phyloP scores from a whole-genome alignment of 805 yeast species.

The Candida namnaoensis region DNA sequence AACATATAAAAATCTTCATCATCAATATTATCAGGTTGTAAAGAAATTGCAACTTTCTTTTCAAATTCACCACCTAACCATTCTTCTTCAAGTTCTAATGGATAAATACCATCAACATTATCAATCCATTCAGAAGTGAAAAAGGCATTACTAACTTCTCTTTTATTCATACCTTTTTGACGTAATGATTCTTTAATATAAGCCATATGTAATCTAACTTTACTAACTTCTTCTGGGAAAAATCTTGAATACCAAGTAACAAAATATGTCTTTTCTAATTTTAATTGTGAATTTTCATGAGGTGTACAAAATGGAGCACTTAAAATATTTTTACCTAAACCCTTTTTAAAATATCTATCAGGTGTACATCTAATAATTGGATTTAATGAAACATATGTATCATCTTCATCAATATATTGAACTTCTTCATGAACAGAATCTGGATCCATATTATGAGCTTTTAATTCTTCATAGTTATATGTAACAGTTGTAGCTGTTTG shows the following conservation, averaged over 20 bases:
- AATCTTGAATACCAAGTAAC: slow-evolving; percentile 72
- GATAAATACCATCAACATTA: slow-evolving; percentile 51
- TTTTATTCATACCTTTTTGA: slow-evolving; percentile 50
- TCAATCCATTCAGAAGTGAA: slow-evolving; percentile 67
- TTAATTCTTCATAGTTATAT: slow-evolving; percentile 50
- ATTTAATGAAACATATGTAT: slow-evolving; percentile 60
- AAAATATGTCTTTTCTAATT: slow-evolving; percentile 59
- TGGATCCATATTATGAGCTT: slow-evolving; percentile 67
- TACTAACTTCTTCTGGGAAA: slow-evolving; percentile 46
- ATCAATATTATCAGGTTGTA: slow-evolving; percentile 61
- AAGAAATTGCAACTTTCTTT: slow-evolving; percentile 51
- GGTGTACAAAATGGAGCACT: slow-evolving; percentile 89
- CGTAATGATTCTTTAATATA: slow-evolving; percentile 46
- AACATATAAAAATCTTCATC: slow-evolving; percentile 60
- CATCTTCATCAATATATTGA: slow-evolving; percentile 53
- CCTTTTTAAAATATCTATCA: slow-evolving; percentile 57
- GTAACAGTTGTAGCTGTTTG: slow-evolving; percentile 55
- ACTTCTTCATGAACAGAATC: slow-evolving; percentile 52
- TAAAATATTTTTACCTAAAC: slow-evolving; percentile 40
- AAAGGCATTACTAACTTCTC: slow-evolving; percentile 39
- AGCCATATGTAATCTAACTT: slow-evolving; percentile 60
- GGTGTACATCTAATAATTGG: slow-evolving; percentile 87
- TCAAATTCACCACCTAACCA: slow-evolving; percentile 54
- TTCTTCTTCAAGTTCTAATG: slow-evolving; percentile 49
- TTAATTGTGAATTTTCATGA: slow-evolving; percentile 46